These are phyloP conservation scores for Xylaria sp. DNA, from an alignment of 2,329 filamentous ascomycete genomes.

Conservation along the genomic window DNA sequence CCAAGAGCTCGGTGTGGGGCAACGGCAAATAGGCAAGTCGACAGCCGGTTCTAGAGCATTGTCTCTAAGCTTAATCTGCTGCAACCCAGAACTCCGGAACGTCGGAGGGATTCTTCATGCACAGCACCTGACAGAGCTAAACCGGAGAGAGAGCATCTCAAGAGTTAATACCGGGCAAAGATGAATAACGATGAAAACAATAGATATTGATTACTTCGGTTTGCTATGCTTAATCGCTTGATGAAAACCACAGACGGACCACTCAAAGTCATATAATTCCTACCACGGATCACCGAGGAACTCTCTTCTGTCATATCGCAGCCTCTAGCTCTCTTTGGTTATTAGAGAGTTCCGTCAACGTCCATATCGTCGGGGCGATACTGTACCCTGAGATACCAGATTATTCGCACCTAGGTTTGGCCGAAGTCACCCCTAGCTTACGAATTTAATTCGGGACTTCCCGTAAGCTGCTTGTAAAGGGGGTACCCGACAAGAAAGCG, in stretches of 20 bases:
- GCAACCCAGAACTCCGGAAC: not conserved
- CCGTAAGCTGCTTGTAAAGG: not conserved
- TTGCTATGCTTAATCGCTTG: not conserved
- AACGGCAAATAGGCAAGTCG: not conserved
- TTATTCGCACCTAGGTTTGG: not conserved
- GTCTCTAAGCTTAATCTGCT: not conserved
- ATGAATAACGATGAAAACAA: not conserved
- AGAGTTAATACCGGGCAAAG: not conserved
- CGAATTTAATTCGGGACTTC: not conserved
- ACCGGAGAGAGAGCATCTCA: not conserved
- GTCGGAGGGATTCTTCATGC: not conserved
- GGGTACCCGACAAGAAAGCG: not conserved
- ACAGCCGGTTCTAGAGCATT: not conserved
- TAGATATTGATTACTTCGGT: not conserved
- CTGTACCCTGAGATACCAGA: not conserved
- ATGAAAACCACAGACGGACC: not conserved
- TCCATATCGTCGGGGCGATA: not conserved
- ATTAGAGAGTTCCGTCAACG: not conserved
- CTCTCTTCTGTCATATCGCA: not conserved
- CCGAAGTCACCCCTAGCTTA: not conserved
- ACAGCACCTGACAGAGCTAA: not conserved
- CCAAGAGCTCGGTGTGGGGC: conserved; percentile 11
- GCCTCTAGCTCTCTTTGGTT: not conserved
- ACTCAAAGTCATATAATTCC: not conserved
- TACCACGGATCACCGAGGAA: not conserved